These are phyloP conservation scores for Corylus heterophylla DNA, from an alignment of 306 rosid genomes.

Conservation along the genomic window DNA sequence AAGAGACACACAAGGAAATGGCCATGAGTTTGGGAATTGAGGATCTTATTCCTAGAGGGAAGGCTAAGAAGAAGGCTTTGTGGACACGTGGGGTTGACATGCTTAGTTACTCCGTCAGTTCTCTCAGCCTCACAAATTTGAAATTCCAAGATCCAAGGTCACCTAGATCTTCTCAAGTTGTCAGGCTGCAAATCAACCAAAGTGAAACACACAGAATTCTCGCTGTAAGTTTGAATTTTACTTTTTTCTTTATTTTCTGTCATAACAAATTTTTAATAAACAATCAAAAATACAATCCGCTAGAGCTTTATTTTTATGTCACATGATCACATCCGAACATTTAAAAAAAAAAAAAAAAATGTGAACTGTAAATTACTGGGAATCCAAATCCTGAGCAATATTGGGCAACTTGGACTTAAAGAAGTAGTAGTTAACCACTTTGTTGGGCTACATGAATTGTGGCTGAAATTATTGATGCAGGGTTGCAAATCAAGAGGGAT, in stretches of 20 bases:
- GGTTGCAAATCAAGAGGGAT: conserved; percentile 54
- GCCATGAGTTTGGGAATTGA: conserved; percentile 38
- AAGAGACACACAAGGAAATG: neutral
- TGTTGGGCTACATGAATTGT: neutral
- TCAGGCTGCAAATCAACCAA: conserved; percentile 43
- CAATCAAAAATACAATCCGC: no score
- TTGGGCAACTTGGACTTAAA: no score
- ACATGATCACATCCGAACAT: no score
- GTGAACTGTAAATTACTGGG: no score
- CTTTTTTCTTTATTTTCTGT: no score
- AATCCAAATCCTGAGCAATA: no score
- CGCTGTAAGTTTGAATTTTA: conserved; percentile 23
- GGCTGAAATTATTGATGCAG: conserved; percentile 20
- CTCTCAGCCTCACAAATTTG: conserved; percentile 45
- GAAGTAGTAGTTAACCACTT: neutral
- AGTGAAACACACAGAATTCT: conserved; percentile 44
- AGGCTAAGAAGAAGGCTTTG: conserved; percentile 40
- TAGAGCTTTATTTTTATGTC: no score
- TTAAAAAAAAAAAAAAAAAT: no score
- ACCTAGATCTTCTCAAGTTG: conserved; percentile 47
- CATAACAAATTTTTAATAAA: no score
- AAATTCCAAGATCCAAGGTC: conserved; percentile 39
- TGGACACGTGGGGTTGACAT: conserved; percentile 57
- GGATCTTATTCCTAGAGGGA: conserved; percentile 41
- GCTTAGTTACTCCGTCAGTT: conserved; percentile 56